Base-by-base conservation (phyloP, 495 filamentous ascomycete genomes). In the Thermochaetoides thermophila region DNA sequence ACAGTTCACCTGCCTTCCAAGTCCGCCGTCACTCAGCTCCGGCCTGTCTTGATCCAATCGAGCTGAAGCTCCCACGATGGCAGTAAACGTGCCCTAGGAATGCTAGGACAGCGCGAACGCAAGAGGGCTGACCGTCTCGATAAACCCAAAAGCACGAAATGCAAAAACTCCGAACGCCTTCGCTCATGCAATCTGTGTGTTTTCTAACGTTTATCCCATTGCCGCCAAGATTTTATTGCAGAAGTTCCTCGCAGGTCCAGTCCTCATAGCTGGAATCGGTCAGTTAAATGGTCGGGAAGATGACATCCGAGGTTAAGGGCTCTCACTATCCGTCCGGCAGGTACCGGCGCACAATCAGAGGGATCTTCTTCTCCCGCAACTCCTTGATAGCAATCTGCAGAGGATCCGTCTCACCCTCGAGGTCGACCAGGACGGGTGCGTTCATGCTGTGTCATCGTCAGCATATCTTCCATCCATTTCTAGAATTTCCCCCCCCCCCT, bases 341-440 rank as follows among this genome's bases (percentile, higher is more conserved):
- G 60, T 94, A 97, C 46, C 89, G 72, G 50, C 89, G 73, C 30
- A 97, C 79, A 26, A 96, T 86, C 28, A 97, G 61, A 31, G 89
- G 89, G 35, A 97, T 92, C 68, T 96, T 97, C 73, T 95, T 96
- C 69, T 96, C 84, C 43, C 80, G 71, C 49, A 97, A 64, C 59
- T 97, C 89, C 59, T 96, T 96, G 55, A 93, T 76, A 10, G 89
- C 91, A 50, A 97, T 96, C 57, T 94, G 83, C 31, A 96, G 66
- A 19, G 89, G 91, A 62, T 97, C 89, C 34, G 91, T 96, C 66
- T 94, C 86, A 44, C 91, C 91, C 57, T 95, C 91, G 13, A 95
- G 68, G 49, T 96, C 89, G 22, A 96, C 89, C 17, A 97, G 70
- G 14, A 96, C 89, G 6, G 89, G 91, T 25, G 89, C 91, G 56